Percentiles rank a stretch among this genome's conserved stretches.
Evolutionary conservation across 306 rosid genomes (phyloP).

Genomic region (Dryas drummondii): DNA sequence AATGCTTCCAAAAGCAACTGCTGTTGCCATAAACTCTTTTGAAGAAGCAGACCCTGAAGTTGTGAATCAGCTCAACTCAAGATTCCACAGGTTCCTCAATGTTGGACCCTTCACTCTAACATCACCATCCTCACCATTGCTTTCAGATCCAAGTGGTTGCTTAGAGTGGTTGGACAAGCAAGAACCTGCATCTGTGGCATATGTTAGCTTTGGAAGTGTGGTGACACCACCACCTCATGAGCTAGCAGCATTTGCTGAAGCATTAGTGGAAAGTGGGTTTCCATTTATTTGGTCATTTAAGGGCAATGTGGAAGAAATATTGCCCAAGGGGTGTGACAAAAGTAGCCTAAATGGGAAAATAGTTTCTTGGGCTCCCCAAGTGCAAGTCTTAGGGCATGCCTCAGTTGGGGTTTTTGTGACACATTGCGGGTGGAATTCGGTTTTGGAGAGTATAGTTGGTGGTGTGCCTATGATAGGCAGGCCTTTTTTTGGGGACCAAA

Average conservation of each 20-base stretch:
- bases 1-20: slow-evolving; percentile 48
- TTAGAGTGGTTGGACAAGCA: slow-evolving; percentile 56
- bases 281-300: slow-evolving; percentile 64
- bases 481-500: slow-evolving; percentile 64
- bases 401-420: slow-evolving; percentile 52
- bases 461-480: slow-evolving; percentile 69
- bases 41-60: slow-evolving; percentile 31
- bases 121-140: slow-evolving; percentile 22
- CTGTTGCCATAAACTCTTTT: slow-evolving; percentile 64
- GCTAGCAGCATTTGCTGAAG: slow-evolving; percentile 43
- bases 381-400: slow-evolving; percentile 38
- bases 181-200: slow-evolving; percentile 42
- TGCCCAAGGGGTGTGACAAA: slow-evolving; percentile 40
- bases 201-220: slow-evolving; percentile 60
- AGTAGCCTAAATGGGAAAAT: slow-evolving; percentile 39
- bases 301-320: slow-evolving; percentile 37
- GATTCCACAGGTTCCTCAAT: slow-evolving; percentile 34
- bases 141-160: slow-evolving; percentile 37
- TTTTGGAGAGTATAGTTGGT: slow-evolving; percentile 53
- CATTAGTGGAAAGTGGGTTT: slow-evolving; percentile 40
- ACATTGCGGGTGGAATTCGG: slow-evolving; percentile 72
- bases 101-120: slow-evolving; percentile 64
- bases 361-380: slow-evolving; percentile 66
- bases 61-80: slow-evolving; percentile 29
- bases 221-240: slow-evolving; percentile 57